These are phyloP conservation scores for Penicillium sp. DNA, from an alignment of 2,329 filamentous ascomycete species.

Conservation along the genomic window DNA sequence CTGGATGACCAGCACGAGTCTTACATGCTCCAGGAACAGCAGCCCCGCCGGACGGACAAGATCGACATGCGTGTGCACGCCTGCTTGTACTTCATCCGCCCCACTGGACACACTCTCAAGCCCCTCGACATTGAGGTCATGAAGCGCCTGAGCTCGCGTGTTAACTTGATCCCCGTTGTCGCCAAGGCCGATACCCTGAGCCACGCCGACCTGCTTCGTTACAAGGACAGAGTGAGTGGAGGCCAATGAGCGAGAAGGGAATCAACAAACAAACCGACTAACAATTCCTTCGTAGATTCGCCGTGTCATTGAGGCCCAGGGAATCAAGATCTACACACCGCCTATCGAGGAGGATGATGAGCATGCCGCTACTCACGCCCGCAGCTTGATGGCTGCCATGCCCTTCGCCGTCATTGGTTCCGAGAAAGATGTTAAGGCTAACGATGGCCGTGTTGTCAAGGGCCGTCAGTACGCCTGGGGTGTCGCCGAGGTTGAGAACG, in stretches of 20 bases:
- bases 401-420: conserved; percentile 98
- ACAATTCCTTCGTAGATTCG: conserved; percentile 64
- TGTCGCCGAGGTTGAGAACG: conserved; percentile 98
- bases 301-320: conserved; percentile 94
- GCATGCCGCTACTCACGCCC: conserved; percentile 89
- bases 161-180: conserved; percentile 97
- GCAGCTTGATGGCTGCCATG: conserved; percentile 93
- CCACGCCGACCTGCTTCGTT: conserved; percentile 83
- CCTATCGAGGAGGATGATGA: conserved; percentile 98
- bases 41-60: conserved; percentile 96
- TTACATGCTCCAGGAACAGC: conserved; percentile 99
- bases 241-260: neutral
- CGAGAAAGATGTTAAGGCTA: conserved; percentile 98
- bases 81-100: conserved; percentile 98
- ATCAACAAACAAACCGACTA: neutral
- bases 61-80: conserved; percentile 98
- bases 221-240: conserved; percentile 85
- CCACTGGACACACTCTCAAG: conserved; percentile 97
- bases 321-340: conserved; percentile 99
- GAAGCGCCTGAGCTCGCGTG: conserved; percentile 97
- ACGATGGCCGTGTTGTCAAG: conserved; percentile 95
- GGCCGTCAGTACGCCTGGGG: conserved; percentile 99
- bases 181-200: conserved; percentile 98
- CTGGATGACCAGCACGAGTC: conserved; percentile 99
- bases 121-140: conserved; percentile 99